phyloP scores from a whole-genome alignment of 352 stramenopile genomes.

The Globisporangium polare region DNA sequence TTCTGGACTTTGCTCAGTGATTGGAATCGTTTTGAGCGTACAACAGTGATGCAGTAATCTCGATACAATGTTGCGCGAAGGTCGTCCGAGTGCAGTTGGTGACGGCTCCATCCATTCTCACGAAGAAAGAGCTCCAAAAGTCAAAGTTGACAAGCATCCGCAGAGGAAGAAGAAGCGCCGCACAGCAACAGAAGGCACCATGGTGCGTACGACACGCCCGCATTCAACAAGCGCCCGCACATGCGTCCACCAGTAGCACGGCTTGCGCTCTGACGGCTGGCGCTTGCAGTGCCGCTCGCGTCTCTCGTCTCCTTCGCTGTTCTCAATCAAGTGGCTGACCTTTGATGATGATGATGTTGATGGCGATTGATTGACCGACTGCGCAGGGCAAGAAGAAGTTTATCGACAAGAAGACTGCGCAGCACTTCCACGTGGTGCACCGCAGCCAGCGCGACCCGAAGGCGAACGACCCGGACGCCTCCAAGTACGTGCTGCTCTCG shows the following conservation, averaged over 20 bases:
- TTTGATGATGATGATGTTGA: not conserved
- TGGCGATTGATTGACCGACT: not conserved
- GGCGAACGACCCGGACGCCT: conserved; percentile 76
- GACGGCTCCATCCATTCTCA: conserved; percentile 7
- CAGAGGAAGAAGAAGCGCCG: not conserved
- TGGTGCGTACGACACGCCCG: not conserved
- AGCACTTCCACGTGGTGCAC: conserved; percentile 87
- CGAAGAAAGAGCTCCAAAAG: not conserved
- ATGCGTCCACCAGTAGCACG: not conserved
- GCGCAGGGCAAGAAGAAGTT: conserved; percentile 72
- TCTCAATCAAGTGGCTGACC: not conserved
- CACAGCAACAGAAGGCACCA: not conserved
- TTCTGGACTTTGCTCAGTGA: not conserved
- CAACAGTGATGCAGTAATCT: conserved; percentile 3
- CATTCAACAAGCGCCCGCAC: too few relatives aligned
- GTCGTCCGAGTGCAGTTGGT: not conserved
- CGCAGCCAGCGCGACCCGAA: conserved; percentile 79
- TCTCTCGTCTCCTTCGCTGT: not conserved
- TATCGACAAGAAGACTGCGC: conserved; percentile 83
- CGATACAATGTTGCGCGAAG: not conserved
- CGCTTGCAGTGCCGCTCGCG: not conserved
- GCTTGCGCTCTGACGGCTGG: not conserved
- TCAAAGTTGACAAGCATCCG: not conserved
- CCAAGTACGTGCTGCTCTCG: conserved; percentile 80
- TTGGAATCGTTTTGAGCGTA: not conserved